A percentile compares a stretch with the other conserved stretches of the same genome.
phyloP scores from a whole-genome alignment of 768 basidiomycete species.

The Leucogyrophana mollusca region DNA sequence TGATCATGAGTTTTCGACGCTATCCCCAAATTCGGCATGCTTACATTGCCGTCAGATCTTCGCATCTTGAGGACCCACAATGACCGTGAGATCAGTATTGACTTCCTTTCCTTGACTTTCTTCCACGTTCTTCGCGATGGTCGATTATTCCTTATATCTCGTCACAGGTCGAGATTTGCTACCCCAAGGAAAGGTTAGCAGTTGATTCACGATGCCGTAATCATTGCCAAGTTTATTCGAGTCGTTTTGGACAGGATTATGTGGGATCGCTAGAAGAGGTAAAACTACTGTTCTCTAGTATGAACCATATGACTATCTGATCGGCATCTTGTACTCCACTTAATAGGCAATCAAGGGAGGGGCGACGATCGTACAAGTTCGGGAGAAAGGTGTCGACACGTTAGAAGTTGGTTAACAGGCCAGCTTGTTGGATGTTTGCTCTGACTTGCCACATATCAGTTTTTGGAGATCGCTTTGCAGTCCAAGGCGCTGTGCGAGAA shows the following conservation, averaged over 20 bases:
- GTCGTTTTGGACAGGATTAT: conserved; percentile 50
- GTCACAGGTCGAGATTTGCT: conserved; percentile 82
- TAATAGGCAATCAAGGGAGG: conserved; percentile 77
- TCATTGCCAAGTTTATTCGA: conserved; percentile 2
- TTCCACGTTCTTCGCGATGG: neutral
- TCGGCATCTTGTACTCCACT: neutral
- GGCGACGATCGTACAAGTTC: conserved; percentile 85
- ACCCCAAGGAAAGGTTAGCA: conserved; percentile 68
- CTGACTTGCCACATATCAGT: conserved; percentile 41
- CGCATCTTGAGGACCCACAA: no score
- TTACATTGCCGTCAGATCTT: no score
- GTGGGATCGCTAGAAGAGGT: conserved; percentile 76
- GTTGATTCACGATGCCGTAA: neutral
- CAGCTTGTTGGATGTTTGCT: neutral
- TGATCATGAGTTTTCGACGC: no score
- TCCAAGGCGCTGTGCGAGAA: conserved; percentile 72
- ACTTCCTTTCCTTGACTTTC: no score
- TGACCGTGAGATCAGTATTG: no score
- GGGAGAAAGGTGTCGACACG: conserved; percentile 84
- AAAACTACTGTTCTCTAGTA: conserved; percentile 1
- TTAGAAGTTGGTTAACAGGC: conserved; percentile 61
- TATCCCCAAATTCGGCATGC: no score
- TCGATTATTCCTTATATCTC: conserved; percentile 79
- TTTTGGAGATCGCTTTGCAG: conserved; percentile 67
- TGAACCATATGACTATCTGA: neutral